Evolutionary conservation across 495 filamentous ascomycete species (phyloP).

Genomic region (Pyrenula aspistea): DNA sequence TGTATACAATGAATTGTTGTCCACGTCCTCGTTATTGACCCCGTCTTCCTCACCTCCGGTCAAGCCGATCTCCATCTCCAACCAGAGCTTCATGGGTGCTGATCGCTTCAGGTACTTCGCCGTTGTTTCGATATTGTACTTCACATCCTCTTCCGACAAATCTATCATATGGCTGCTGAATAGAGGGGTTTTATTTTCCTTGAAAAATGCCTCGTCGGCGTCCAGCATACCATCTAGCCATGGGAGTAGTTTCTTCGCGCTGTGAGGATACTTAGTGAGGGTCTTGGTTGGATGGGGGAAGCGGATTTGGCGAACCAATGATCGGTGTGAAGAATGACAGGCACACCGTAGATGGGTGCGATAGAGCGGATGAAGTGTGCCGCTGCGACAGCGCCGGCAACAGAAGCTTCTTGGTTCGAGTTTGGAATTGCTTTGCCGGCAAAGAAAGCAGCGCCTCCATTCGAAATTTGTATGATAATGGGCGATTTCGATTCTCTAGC

Average conservation of each 20-base stretch:
- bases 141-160: constrained; percentile 75
- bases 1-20: constrained; percentile 95
- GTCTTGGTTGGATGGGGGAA: background rate
- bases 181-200: constrained; percentile 79
- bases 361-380: constrained; percentile 90
- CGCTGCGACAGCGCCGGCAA: constrained; percentile 74
- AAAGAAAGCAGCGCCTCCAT: constrained; percentile 92
- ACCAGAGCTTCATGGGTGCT: constrained; percentile 92
- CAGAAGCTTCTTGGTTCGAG: constrained; percentile 72
- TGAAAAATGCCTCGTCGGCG: constrained; percentile 85
- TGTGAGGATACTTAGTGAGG: constrained; percentile 42
- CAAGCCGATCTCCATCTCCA: constrained; percentile 97
- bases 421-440: constrained; percentile 86
- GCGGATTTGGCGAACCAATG: too few relatives aligned
- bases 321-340: constrained; percentile 85
- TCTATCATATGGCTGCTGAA: constrained; percentile 98
- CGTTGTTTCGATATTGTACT: constrained; percentile 84
- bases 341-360: constrained; percentile 78
- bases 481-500: constrained; percentile 80
- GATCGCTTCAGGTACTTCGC: constrained; percentile 82
- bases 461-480: constrained; percentile 81
- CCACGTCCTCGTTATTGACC: constrained; percentile 57
- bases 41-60: constrained; percentile 95
- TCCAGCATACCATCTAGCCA: constrained; percentile 96
- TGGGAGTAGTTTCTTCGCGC: constrained; percentile 85